Conservation (phyloP, 805 yeast species). For the Wickerhamomyces queroliae region DNA sequence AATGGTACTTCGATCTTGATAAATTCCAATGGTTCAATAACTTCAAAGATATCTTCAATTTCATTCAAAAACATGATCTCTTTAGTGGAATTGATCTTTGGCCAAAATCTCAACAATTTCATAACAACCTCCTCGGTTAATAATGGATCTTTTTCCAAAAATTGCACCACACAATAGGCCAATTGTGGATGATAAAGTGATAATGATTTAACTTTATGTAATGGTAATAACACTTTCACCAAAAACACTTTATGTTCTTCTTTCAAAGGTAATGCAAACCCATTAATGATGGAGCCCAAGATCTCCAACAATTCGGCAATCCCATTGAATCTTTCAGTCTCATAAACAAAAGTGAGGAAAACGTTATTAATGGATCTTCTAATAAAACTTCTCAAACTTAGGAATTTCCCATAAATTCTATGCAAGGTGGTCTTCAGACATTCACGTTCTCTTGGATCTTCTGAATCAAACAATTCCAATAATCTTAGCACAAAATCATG, state of each 20-base stretch:
- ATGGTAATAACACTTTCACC: constrained; percentile 79
- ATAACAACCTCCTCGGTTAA: constrained; percentile 94
- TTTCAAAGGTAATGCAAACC: constrained; percentile 94
- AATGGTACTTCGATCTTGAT: constrained; percentile 87
- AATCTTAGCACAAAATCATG: constrained; percentile 78
- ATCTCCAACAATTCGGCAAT: constrained; percentile 92
- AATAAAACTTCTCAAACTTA: constrained; percentile 83
- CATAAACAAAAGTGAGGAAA: constrained; percentile 88
- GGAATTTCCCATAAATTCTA: constrained; percentile 91
- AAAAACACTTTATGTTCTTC: constrained; percentile 94
- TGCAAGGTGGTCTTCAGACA: constrained; percentile 92
- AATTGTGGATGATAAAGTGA: constrained; percentile 93
- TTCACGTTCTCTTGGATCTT: constrained; percentile 95
- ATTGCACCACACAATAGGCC: constrained; percentile 95
- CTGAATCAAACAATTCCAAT: constrained; percentile 89
- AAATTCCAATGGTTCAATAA: constrained; percentile 90
- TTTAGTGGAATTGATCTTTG: constrained; percentile 89
- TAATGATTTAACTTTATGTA: constrained; percentile 86
- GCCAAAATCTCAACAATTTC: constrained; percentile 95
- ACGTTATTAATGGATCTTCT: constrained; percentile 89
- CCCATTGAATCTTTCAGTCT: constrained; percentile 94
- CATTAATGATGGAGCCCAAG: constrained; percentile 93
- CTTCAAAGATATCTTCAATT: constrained; percentile 94
- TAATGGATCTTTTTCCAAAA: constrained; percentile 87
- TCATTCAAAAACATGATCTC: constrained; percentile 95